These are phyloP conservation scores for Neodidymelliopsis sp. DNA, from an alignment of 2,329 filamentous ascomycete genomes.

Conservation along the genomic window DNA sequence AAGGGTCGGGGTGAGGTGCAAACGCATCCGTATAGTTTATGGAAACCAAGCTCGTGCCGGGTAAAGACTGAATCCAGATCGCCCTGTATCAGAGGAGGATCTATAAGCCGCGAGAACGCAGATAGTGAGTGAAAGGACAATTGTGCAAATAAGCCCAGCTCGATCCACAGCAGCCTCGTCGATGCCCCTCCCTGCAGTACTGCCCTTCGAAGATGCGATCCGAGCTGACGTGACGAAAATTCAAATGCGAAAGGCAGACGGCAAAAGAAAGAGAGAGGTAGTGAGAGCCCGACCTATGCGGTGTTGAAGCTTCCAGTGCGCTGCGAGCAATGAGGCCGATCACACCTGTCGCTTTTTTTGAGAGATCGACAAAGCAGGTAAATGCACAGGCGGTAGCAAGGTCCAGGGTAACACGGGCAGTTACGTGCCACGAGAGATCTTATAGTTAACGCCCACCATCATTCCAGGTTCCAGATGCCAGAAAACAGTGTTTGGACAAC, in stretches of 20 bases:
- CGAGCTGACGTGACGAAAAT: neutral
- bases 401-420: constrained; percentile 5
- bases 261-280: neutral
- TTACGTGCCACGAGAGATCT: constrained; percentile 18
- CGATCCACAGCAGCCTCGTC: constrained; percentile 23
- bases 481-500: constrained; percentile 1
- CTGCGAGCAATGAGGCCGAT: constrained; percentile 12
- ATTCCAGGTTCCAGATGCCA: too few relatives aligned
- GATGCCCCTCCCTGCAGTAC: constrained; percentile 8
- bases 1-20: neutral
- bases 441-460: constrained; percentile 10
- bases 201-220: neutral
- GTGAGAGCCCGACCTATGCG: neutral
- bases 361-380: constrained; percentile 15
- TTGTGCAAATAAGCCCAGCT: constrained; percentile 7
- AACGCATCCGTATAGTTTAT: neutral
- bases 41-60: neutral
- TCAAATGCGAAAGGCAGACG: neutral
- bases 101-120: neutral
- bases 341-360: constrained; percentile 13
- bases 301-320: neutral
- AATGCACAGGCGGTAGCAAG: constrained; percentile 17
- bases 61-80: neutral
- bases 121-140: constrained; percentile 15
- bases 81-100: neutral